These are phyloP conservation scores for Rubia yunnanensis DNA, from an alignment of 257 asterid species.

Conservation along the genomic window DNA sequence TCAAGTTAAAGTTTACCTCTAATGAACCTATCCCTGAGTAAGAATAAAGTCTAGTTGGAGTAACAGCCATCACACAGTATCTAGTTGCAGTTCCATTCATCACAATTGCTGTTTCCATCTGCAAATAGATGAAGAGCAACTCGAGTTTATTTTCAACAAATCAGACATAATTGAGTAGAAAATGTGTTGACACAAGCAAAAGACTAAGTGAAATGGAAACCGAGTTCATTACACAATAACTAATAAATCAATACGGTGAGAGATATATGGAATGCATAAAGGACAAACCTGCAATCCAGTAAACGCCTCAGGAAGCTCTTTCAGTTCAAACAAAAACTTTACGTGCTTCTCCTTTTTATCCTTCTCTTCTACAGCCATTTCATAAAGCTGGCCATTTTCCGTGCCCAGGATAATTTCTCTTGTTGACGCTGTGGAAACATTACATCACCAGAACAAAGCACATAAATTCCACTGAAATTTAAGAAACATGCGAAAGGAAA, in stretches of 20 bases:
- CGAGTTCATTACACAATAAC: not conserved
- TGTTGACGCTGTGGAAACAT: conserved; percentile 60
- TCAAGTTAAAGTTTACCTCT: conserved; percentile 48
- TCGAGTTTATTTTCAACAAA: not conserved
- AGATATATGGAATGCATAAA: conserved; percentile 7
- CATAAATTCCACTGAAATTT: not conserved
- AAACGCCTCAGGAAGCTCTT: conserved; percentile 88
- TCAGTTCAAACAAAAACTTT: conserved; percentile 70
- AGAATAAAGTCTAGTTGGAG: conserved; percentile 95
- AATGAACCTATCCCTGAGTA: conserved; percentile 84
- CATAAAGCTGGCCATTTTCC: conserved; percentile 83
- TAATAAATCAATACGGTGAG: not conserved
- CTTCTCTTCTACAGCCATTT: conserved; percentile 87
- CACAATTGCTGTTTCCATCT: conserved; percentile 84
- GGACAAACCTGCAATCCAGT: conserved; percentile 77
- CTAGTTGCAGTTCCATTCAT: conserved; percentile 44
- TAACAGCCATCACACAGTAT: conserved; percentile 95
- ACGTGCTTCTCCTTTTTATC: conserved; percentile 92
- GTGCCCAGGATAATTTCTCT: conserved; percentile 92
- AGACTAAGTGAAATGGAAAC: not conserved
- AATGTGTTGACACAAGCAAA: not conserved
- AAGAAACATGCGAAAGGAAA: not conserved
- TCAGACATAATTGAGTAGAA: not conserved
- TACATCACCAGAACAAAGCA: conserved; percentile 8
- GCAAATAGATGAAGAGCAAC: conserved; percentile 14